Evolutionary conservation across 306 rosid species (phyloP).

Genomic region (Notholithocarpus densiflorus): DNA sequence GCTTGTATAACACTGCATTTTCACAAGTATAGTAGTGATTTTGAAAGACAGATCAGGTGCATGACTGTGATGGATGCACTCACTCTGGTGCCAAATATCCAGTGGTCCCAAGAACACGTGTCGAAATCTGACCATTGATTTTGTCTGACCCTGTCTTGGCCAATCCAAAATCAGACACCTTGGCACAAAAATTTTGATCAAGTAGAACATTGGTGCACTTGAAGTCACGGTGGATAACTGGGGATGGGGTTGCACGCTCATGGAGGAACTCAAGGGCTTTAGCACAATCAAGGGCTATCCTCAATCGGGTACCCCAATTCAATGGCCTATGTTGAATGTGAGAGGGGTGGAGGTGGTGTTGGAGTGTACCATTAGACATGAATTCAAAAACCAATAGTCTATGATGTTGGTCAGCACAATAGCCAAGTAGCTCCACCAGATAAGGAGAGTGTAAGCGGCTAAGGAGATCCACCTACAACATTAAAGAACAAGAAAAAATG

Average conservation of each 20-base stretch:
- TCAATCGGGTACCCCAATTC: conserved; percentile 88
- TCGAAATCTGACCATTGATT: conserved; percentile 79
- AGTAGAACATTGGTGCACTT: conserved; percentile 67
- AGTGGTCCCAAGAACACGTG: conserved; percentile 87
- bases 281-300: conserved; percentile 97
- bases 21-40: conserved; percentile 17
- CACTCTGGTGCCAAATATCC: conserved; percentile 99
- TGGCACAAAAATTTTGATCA: conserved; percentile 78
- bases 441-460: conserved; percentile 73
- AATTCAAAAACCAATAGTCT: conserved; percentile 75
- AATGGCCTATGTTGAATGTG: conserved; percentile 39
- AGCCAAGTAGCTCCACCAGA: conserved; percentile 86
- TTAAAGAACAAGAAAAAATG: background rate
- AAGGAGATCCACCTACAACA: conserved; percentile 82
- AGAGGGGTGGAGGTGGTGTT: conserved; percentile 58
- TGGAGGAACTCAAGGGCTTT: conserved; percentile 85
- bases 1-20: conserved; percentile 29
- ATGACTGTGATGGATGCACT: conserved; percentile 36
- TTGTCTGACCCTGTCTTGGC: conserved; percentile 88
- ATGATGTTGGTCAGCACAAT: conserved; percentile 93
- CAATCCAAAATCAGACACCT: conserved; percentile 81
- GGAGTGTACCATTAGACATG: conserved; percentile 78
- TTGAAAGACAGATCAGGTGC: conserved; percentile 17
- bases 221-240: conserved; percentile 92
- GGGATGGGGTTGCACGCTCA: conserved; percentile 60